Percentiles rank a stretch among this genome's conserved stretches.
Evolutionary conservation across 2,329 filamentous ascomycete species (phyloP).

Genomic region (Trichoderma guizhouense): DNA sequence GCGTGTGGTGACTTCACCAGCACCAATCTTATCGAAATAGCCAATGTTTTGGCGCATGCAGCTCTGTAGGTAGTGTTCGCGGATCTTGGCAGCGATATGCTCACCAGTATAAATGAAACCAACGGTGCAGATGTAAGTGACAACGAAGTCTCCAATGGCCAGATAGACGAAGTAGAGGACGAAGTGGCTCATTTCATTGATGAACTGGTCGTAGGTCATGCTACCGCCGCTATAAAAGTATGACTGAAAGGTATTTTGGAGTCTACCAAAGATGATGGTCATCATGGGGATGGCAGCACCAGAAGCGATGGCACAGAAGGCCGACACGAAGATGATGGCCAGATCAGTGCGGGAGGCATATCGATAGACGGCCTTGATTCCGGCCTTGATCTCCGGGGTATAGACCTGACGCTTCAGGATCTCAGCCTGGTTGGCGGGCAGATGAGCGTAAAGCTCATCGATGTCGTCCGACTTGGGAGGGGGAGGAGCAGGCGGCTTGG

Average conservation of each 20-base stretch:
- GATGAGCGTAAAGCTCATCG: conserved; percentile 56
- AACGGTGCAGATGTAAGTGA: conserved; percentile 75
- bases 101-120: conserved; percentile 88
- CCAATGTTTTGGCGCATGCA: conserved; percentile 87
- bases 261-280: conserved; percentile 75
- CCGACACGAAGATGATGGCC: conserved; percentile 58
- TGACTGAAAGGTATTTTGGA: conserved; percentile 68
- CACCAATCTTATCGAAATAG: conserved; percentile 89
- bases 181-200: conserved; percentile 55
- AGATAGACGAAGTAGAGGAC: conserved; percentile 86
- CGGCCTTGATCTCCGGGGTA: conserved; percentile 61
- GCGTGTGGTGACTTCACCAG: conserved; percentile 89
- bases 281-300: conserved; percentile 76
- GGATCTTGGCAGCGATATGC: conserved; percentile 73
- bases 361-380: conserved; percentile 62
- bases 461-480: conserved; percentile 34
- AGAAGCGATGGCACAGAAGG: conserved; percentile 64
- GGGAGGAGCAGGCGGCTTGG: conserved; percentile 4
- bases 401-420: conserved; percentile 68
- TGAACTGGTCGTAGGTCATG: conserved; percentile 54
- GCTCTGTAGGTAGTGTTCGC: conserved; percentile 78
- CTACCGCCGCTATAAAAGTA: conserved; percentile 35
- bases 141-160: conserved; percentile 74
- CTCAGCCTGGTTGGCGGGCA: conserved; percentile 62
- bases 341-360: conserved; percentile 66